Evolutionary conservation across 129 eudicot species (phyloP).

Genomic region (Daucus carota): DNA sequence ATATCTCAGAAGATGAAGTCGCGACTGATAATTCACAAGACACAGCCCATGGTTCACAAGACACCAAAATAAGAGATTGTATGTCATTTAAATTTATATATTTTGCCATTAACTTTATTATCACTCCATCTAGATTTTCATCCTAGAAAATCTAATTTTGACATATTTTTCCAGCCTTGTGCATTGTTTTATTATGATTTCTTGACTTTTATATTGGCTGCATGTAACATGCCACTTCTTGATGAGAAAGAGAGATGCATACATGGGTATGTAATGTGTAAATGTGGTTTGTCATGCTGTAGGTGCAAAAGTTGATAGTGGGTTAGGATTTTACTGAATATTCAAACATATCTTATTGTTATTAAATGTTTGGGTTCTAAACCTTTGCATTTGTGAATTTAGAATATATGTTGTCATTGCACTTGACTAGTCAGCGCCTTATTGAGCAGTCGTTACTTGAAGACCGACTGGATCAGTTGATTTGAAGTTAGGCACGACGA

Average conservation of each 20-base stretch:
- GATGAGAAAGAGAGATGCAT: no score
- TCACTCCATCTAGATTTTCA: not conserved
- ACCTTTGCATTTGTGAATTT: no score
- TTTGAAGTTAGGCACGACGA: not conserved
- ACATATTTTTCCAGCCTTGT: not conserved
- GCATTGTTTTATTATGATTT: no score
- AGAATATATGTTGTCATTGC: no score
- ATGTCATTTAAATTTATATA: slow-evolving; percentile 12
- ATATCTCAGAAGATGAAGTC: slow-evolving; percentile 24
- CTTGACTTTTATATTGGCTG: no score
- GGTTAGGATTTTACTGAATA: not conserved
- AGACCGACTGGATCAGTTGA: not conserved
- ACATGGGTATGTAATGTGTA: no score
- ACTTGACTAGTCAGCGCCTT: no score
- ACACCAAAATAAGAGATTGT: slow-evolving; percentile 33
- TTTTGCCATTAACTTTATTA: not conserved
- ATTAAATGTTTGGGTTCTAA: not conserved
- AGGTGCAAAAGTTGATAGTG: not conserved
- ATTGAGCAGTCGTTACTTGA: no score
- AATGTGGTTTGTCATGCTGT: not conserved
- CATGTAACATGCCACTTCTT: no score
- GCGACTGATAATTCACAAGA: slow-evolving; percentile 28
- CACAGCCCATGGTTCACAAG: slow-evolving; percentile 24
- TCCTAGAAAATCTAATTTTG: not conserved
- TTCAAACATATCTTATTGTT: not conserved